These are phyloP conservation scores for Wallacemonas sp. DNA, from an alignment of 208 protist species.

Conservation along the genomic window DNA sequence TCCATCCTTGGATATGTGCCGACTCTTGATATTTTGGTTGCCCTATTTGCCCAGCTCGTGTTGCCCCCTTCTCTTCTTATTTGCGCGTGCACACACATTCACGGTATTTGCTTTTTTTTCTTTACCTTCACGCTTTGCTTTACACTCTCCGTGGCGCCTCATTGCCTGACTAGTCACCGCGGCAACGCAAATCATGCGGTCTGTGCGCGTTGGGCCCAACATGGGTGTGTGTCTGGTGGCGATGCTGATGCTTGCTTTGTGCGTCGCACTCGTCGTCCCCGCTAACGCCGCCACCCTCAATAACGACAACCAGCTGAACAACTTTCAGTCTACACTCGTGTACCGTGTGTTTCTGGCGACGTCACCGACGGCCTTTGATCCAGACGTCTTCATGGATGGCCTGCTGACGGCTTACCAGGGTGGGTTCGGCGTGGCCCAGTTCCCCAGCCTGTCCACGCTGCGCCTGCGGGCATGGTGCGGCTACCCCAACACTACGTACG, in stretches of 20 bases:
- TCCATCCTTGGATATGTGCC: no score
- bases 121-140: no score
- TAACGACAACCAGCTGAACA: neutral
- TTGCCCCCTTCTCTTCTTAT: no score
- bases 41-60: no score
- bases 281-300: neutral
- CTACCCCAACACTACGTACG: conserved; percentile 8
- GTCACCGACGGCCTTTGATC: neutral
- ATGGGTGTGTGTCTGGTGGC: neutral
- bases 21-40: no score
- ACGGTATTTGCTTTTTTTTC: neutral
- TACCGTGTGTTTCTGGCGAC: neutral
- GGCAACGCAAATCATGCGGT: neutral
- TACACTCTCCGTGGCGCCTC: no score
- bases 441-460: neutral
- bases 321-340: neutral
- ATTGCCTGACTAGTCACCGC: neutral
- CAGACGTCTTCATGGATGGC: neutral
- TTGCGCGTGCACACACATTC: no score
- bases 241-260: neutral
- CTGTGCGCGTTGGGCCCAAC: neutral
- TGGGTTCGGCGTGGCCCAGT: neutral
- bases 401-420: neutral
- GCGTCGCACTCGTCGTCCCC: neutral
- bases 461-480: conserved; percentile 2